These are phyloP conservation scores for Puccinia hordei DNA, from an alignment of 1,284 basidiomycete species.

Conservation along the genomic window DNA sequence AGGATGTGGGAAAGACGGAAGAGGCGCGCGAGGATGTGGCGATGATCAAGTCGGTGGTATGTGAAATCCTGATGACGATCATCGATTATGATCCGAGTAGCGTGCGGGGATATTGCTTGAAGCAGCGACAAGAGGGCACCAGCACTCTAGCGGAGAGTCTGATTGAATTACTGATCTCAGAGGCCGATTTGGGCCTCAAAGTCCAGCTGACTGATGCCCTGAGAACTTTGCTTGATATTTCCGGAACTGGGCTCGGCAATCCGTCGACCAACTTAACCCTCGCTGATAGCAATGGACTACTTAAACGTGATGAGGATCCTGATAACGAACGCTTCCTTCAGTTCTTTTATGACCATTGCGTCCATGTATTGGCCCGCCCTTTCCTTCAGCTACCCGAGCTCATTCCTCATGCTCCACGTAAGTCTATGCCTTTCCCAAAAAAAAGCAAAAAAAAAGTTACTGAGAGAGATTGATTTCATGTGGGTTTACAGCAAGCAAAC, in stretches of 20 bases:
- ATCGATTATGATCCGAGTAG: constrained; percentile 89
- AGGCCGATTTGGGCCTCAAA: constrained; percentile 82
- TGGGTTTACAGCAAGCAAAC: neutral
- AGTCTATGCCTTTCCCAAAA: neutral
- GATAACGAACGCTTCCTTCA: constrained; percentile 82
- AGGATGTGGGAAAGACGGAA: neutral
- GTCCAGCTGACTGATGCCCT: constrained; percentile 88
- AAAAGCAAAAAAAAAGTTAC: neutral
- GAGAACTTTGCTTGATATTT: constrained; percentile 75
- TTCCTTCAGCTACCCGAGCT: constrained; percentile 75
- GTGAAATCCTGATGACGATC: constrained; percentile 81
- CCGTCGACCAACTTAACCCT: constrained; percentile 61
- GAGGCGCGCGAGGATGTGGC: constrained; percentile 61
- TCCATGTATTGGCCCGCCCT: constrained; percentile 75
- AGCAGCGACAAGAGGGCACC: constrained; percentile 68
- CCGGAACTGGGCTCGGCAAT: constrained; percentile 57
- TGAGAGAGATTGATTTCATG: neutral
- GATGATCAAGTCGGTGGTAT: constrained; percentile 74
- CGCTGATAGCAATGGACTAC: constrained; percentile 36
- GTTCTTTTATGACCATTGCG: constrained; percentile 81
- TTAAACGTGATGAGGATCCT: constrained; percentile 76
- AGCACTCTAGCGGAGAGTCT: constrained; percentile 68
- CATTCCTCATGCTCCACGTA: constrained; percentile 61
- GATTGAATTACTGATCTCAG: constrained; percentile 74
- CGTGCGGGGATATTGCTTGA: constrained; percentile 78